A percentile compares a stretch with the other conserved stretches of the same genome.
Evolutionary conservation across 805 yeast species (phyloP).

Genomic region (Naumovozyma castellii): DNA sequence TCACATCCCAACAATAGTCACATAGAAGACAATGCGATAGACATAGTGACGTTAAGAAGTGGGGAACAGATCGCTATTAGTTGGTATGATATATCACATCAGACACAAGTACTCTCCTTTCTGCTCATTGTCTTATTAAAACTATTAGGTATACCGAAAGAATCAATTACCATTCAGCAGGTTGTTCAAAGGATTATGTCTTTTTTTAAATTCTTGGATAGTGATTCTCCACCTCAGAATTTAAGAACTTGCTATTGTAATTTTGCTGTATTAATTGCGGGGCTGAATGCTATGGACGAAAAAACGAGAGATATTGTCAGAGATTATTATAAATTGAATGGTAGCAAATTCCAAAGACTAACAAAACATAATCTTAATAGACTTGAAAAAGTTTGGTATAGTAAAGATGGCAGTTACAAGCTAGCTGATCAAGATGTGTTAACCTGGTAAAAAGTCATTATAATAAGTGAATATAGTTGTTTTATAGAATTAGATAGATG

Average conservation of each 20-base stretch:
- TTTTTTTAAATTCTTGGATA: constrained; percentile 27
- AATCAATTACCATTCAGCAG: constrained; percentile 27
- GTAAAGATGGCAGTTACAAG: constrained; percentile 23
- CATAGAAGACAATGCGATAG: constrained; percentile 29
- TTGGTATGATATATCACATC: constrained; percentile 33
- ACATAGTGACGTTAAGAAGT: constrained; percentile 20
- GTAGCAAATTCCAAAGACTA: constrained; percentile 24
- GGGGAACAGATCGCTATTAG: constrained; percentile 28
- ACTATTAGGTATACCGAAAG: constrained; percentile 27
- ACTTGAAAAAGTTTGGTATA: constrained; percentile 29
- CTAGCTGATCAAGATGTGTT: constrained; percentile 28
- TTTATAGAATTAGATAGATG: background rate
- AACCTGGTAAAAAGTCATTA: constrained; percentile 20
- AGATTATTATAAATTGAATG: constrained; percentile 25
- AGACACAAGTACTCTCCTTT: constrained; percentile 30
- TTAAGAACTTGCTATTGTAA: constrained; percentile 30
- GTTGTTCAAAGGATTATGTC: constrained; percentile 26
- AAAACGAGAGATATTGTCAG: constrained; percentile 25
- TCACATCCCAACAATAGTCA: constrained; percentile 29
- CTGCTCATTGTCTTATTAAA: constrained; percentile 26
- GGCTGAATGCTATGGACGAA: constrained; percentile 30
- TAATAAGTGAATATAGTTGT: constrained; percentile 1
- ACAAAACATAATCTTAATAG: constrained; percentile 29
- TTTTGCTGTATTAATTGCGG: constrained; percentile 30
- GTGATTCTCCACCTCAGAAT: constrained; percentile 30